Conservation (phyloP, 2,329 filamentous ascomycete genomes). For the Xylariales sp. region DNA sequence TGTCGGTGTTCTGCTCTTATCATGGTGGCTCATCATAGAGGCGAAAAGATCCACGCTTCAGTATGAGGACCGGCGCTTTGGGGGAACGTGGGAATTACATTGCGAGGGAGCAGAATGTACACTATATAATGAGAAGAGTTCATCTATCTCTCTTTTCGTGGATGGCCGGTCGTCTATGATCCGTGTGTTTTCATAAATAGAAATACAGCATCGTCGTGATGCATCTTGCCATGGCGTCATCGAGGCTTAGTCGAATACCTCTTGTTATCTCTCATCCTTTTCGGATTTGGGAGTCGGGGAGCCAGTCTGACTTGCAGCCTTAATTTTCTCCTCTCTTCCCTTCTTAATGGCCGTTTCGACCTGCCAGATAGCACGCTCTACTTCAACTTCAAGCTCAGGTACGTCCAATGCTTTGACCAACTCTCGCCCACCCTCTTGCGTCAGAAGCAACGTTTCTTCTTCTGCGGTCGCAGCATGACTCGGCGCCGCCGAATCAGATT, state of each 20-base stretch:
- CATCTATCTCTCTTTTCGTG: constrained; percentile 9
- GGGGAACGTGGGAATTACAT: background rate
- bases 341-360: constrained; percentile 50
- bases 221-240: constrained; percentile 5
- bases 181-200: constrained; percentile 7
- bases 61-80: too few species aligned
- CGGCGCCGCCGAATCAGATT: constrained; percentile 12
- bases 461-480: constrained; percentile 31
- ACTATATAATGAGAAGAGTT: constrained; percentile 11
- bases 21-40: background rate
- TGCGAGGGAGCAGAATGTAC: constrained; percentile 7
- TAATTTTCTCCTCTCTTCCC: constrained; percentile 20
- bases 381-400: constrained; percentile 66
- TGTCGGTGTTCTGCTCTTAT: constrained; percentile 13
- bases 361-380: constrained; percentile 73
- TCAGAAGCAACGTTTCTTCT: constrained; percentile 38
- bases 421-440: constrained; percentile 48
- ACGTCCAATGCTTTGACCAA: constrained; percentile 60
- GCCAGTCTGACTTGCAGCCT: constrained; percentile 9
- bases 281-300: constrained; percentile 8
- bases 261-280: constrained; percentile 14
- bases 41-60: background rate
- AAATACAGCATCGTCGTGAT: constrained; percentile 3
- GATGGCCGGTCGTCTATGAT: constrained; percentile 12
- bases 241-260: constrained; percentile 4